These are phyloP conservation scores for Neophaeococcomyces mojaviensis DNA, from an alignment of 2,329 filamentous ascomycete species.

Conservation along the genomic window DNA sequence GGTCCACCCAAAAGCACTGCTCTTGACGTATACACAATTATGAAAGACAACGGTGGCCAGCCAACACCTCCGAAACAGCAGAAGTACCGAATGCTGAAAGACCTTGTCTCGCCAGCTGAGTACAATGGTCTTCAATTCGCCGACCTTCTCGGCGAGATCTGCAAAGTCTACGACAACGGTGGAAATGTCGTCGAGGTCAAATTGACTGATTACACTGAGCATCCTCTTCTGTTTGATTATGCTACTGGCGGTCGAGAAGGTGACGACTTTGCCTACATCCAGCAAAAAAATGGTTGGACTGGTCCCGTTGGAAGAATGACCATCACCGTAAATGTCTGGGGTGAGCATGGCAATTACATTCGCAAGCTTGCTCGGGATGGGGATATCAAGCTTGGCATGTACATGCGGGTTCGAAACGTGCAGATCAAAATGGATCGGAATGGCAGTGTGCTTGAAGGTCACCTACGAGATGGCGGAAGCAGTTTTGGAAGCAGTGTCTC, in stretches of 20 bases:
- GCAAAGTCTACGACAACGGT: slow-evolving; percentile 46
- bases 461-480: slow-evolving; percentile 55
- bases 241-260: slow-evolving; percentile 38
- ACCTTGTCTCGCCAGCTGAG: slow-evolving; percentile 40
- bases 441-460: slow-evolving; percentile 59
- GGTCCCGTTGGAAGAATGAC: slow-evolving; percentile 65
- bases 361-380: slow-evolving; percentile 26
- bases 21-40: slow-evolving; percentile 12
- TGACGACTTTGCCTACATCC: slow-evolving; percentile 50
- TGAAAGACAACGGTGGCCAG: slow-evolving; percentile 11
- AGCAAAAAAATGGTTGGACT: slow-evolving; percentile 47
- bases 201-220: slow-evolving; percentile 75
- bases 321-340: slow-evolving; percentile 64
- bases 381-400: slow-evolving; percentile 52
- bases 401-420: slow-evolving; percentile 56
- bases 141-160: slow-evolving; percentile 65
- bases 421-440: slow-evolving; percentile 55
- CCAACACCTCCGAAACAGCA: slow-evolving; percentile 2
- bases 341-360: slow-evolving; percentile 57
- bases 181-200: slow-evolving; percentile 55
- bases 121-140: slow-evolving; percentile 44
- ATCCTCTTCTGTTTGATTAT: slow-evolving; percentile 56
- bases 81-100: slow-evolving; percentile 60
- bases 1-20: slow-evolving; percentile 9
- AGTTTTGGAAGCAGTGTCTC: slow-evolving; percentile 53